Evolutionary conservation across 2,329 filamentous ascomycete genomes (phyloP).

Genomic region (Scopulariopsis brevicaulis): DNA sequence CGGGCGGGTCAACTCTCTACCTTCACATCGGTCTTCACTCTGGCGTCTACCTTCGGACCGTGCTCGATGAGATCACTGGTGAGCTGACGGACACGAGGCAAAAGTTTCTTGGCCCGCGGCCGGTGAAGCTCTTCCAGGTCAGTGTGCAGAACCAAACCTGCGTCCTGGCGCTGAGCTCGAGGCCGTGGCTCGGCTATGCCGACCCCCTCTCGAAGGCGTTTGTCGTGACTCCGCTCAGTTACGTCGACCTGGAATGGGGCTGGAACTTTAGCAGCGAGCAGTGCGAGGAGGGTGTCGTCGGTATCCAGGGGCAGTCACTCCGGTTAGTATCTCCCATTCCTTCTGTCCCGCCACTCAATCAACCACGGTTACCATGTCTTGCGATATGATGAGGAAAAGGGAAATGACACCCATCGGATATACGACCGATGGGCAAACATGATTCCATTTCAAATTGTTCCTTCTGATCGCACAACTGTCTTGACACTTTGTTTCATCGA

Average conservation of each 20-base stretch:
- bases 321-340: conserved; percentile 45
- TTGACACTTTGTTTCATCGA: conserved; percentile 10
- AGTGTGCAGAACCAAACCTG: conserved; percentile 75
- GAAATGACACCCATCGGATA: conserved; percentile 35
- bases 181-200: conserved; percentile 93
- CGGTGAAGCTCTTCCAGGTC: conserved; percentile 85
- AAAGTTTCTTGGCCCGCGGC: conserved; percentile 84
- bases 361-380: not conserved
- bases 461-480: conserved; percentile 56
- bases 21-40: conserved; percentile 94
- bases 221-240: conserved; percentile 84
- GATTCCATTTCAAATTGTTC: conserved; percentile 74
- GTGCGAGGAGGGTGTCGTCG: conserved; percentile 87
- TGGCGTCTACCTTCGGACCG: conserved; percentile 89
- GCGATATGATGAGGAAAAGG: conserved; percentile 52
- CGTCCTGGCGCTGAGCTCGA: conserved; percentile 80
- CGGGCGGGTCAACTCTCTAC: conserved; percentile 79
- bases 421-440: conserved; percentile 41
- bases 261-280: conserved; percentile 97
- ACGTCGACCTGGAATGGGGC: conserved; percentile 79
- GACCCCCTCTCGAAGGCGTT: conserved; percentile 72
- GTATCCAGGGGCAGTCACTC: conserved; percentile 79
- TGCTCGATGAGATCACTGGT: conserved; percentile 89
- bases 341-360: conserved; percentile 11
- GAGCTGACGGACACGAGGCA: conserved; percentile 91